Evolutionary conservation across 2,329 filamentous ascomycete genomes (phyloP).

Genomic region (Xylariales sp.): DNA sequence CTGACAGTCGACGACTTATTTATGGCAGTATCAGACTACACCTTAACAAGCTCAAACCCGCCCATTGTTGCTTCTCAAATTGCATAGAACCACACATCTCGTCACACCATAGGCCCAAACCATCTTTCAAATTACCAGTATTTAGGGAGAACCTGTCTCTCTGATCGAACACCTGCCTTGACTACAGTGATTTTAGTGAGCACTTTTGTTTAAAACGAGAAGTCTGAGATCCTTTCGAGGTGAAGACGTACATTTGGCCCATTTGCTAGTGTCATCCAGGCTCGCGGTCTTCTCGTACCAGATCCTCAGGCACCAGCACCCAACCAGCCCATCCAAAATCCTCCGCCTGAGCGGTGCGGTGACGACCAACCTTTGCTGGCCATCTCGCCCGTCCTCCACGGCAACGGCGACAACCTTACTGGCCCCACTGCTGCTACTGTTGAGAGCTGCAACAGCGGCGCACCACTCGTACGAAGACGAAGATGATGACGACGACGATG

Average conservation of each 20-base stretch:
- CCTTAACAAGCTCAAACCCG: too few relatives aligned
- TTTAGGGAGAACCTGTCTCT: not conserved
- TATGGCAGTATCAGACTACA: too few relatives aligned
- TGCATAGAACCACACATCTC: too few relatives aligned
- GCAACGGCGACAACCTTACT: too few relatives aligned
- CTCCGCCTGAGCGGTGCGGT: conserved; percentile 10
- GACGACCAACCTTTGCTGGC: conserved; percentile 11
- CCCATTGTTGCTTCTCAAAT: too few relatives aligned
- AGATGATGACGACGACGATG: too few relatives aligned
- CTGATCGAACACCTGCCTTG: not conserved
- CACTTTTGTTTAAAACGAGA: not conserved
- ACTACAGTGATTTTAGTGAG: not conserved
- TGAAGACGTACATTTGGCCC: conserved; percentile 2
- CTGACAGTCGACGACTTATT: too few relatives aligned
- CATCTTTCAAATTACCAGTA: not conserved
- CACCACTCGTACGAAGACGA: conserved; percentile 18
- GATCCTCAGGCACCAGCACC: conserved; percentile 15
- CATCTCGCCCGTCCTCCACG: conserved; percentile 14
- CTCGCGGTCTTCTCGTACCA: conserved; percentile 12
- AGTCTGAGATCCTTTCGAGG: not conserved
- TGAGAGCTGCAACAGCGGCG: conserved; percentile 9
- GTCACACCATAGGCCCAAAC: too few relatives aligned
- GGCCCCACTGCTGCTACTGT: too few relatives aligned
- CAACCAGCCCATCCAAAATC: conserved; percentile 17
- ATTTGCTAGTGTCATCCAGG: not conserved